Base-by-base conservation (phyloP, 2,329 filamentous ascomycete species). In the Cryphonectria japonica region DNA sequence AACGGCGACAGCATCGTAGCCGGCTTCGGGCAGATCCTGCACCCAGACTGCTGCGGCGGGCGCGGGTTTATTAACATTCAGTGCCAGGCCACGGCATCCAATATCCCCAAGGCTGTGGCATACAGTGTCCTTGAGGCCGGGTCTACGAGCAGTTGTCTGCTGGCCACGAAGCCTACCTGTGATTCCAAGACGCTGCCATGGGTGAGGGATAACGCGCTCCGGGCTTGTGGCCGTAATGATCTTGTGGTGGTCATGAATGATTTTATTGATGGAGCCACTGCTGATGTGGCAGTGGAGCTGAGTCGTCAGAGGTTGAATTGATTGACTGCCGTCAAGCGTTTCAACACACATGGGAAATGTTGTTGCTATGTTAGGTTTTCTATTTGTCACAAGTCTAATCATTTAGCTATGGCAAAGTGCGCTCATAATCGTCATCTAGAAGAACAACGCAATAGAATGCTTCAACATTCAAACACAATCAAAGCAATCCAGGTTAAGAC, bases 51-150 rank as follows among this genome's bases (percentile, higher is more conserved):
- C 8, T 78, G 80, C 71, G 75, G 74, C 3, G 78, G 78, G 7
- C 79, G 77, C 54, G 79, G 78, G 6, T 81, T 84, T 71, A 80
- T 82, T 52, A 81, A 83, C 65, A 76, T 83, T 62, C 85, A 87
- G 73, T 86, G 84, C 69, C 85, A 87, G 77, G 85, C 85, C 2
- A 87, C 85, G 3, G 80, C 84, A n/a, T 83, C 83, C 6, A 85
- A 85, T 74, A 83, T 86, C 57, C 78, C 80, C 3, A 81, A 83
- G 70, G 85, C 85, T 0, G 80, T 86, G 54, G 78, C 81, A 4
- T 83, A 83, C 69, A 84, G 81, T 59, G 82, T 86, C 9, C 59
- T 85, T n/a, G 79, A 82, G 62, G 78, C 80, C 4, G 80, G 85
- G 75, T 81, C 82, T 0, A 80, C 78, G 29, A 85, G 80, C 22